A percentile compares a stretch with the other conserved stretches of the same genome.
Conservation (phyloP, 208 protist species). For the Trypanosoma grayi region DNA sequence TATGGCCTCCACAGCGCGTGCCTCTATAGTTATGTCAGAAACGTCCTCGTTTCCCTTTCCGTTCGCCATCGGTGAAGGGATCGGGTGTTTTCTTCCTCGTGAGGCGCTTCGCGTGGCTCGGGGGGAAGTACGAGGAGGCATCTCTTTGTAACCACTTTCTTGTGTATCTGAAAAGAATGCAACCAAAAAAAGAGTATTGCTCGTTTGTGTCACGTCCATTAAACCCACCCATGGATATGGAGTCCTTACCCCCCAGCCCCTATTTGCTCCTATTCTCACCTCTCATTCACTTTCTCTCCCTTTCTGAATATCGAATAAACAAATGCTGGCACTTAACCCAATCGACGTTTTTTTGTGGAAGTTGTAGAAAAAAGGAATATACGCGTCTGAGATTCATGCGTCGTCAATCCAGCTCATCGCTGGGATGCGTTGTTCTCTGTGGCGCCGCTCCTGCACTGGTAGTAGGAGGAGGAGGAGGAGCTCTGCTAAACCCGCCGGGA, state of each 20-base stretch:
- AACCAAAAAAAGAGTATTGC: not conserved
- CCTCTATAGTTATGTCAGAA: conserved; percentile 30
- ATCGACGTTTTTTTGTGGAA: no score
- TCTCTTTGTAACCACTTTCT: not conserved
- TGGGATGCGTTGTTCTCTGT: not conserved
- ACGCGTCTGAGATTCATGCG: not conserved
- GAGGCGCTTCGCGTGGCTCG: conserved; percentile 7
- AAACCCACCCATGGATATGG: not conserved
- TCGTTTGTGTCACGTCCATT: not conserved
- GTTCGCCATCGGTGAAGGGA: not conserved
- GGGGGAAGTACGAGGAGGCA: conserved; percentile 11
- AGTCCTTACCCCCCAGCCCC: not conserved
- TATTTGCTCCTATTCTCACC: not conserved
- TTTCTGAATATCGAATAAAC: no score
- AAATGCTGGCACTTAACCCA: no score
- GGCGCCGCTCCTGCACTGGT: conserved; percentile 12
- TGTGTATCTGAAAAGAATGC: not conserved
- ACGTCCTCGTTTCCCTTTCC: not conserved
- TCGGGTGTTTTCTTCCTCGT: not conserved
- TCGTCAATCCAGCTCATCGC: conserved; percentile 9
- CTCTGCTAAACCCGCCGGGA: conserved; percentile 27
- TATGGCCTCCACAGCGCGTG: conserved; percentile 46
- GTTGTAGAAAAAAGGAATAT: conserved; percentile 4
- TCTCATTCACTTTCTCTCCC: no score
- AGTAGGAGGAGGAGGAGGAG: conserved; percentile 13